These are phyloP conservation scores for Hanseniaspora lindneri DNA, from an alignment of 805 yeast species.

Conservation along the genomic window DNA sequence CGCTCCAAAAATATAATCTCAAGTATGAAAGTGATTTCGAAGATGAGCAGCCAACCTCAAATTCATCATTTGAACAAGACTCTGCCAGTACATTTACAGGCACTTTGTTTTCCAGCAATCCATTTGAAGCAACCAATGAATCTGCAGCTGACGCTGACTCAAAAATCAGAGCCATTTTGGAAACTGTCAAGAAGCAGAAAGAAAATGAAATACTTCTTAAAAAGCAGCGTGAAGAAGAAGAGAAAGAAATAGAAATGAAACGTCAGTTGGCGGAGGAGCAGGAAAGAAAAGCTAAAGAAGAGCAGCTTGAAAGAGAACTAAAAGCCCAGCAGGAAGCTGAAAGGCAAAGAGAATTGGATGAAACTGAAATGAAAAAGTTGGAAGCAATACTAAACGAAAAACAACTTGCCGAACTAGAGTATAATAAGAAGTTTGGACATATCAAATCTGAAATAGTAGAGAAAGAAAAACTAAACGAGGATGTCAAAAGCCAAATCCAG, in stretches of 20 bases:
- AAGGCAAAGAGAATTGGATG: background rate
- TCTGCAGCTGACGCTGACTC: background rate
- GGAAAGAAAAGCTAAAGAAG: conserved; percentile 16
- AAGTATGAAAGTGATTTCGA: background rate
- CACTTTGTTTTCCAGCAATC: background rate
- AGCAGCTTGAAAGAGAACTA: conserved; percentile 17
- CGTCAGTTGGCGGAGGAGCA: conserved; percentile 16
- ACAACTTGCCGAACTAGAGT: background rate
- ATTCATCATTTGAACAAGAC: background rate
- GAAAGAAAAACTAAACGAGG: background rate
- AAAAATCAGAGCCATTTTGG: background rate
- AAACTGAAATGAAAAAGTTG: conserved; percentile 2
- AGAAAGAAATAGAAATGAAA: conserved; percentile 13
- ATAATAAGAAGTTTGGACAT: background rate
- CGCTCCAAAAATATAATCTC: conserved; percentile 4
- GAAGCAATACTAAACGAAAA: conserved; percentile 2
- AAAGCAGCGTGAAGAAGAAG: conserved; percentile 18
- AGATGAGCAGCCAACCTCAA: background rate
- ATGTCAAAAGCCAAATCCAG: background rate
- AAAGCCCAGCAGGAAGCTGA: background rate
- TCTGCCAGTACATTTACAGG: background rate
- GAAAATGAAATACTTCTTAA: conserved; percentile 14
- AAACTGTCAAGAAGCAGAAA: background rate
- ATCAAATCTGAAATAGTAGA: background rate
- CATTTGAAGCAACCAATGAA: background rate